These are phyloP conservation scores for Achaetomiella virescens DNA, from an alignment of 495 filamentous ascomycete genomes.

Conservation along the genomic window DNA sequence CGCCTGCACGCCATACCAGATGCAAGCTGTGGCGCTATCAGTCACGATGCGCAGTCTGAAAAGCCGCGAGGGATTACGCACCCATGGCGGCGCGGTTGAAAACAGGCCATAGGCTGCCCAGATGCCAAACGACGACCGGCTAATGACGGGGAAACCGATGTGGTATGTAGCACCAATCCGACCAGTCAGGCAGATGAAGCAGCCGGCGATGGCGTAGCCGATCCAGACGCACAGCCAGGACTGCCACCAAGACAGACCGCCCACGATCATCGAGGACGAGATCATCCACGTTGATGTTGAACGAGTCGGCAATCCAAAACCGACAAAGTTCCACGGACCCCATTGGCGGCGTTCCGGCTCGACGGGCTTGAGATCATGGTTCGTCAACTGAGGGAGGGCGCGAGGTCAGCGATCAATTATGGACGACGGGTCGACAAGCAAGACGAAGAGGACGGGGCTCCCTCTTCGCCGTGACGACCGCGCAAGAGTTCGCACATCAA, in stretches of 20 bases:
- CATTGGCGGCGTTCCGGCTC: constrained; percentile 80
- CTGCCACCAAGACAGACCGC: constrained; percentile 90
- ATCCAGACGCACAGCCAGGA: constrained; percentile 87
- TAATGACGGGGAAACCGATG: constrained; percentile 78
- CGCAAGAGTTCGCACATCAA: constrained; percentile 52
- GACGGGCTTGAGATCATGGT: constrained; percentile 87
- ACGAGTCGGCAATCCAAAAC: constrained; percentile 92
- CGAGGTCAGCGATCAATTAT: constrained; percentile 5
- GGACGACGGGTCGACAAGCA: neutral
- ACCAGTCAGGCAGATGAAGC: constrained; percentile 71
- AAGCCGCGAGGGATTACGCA: constrained; percentile 15
- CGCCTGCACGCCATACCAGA: constrained; percentile 83
- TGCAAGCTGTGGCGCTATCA: constrained; percentile 43
- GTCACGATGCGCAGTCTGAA: neutral
- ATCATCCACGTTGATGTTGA: constrained; percentile 99
- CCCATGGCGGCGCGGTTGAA: constrained; percentile 84
- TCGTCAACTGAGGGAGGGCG: constrained; percentile 54
- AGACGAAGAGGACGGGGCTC: constrained; percentile 7
- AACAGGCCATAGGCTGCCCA: constrained; percentile 85
- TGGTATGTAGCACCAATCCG: constrained; percentile 88
- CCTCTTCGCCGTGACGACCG: neutral
- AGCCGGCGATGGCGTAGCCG: constrained; percentile 71
- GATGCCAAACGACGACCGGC: constrained; percentile 72
- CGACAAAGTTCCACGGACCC: constrained; percentile 83
- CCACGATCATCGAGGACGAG: constrained; percentile 67